These are phyloP conservation scores for Sphaceloma murrayae DNA, from an alignment of 2,329 filamentous ascomycete species.

Conservation along the genomic window DNA sequence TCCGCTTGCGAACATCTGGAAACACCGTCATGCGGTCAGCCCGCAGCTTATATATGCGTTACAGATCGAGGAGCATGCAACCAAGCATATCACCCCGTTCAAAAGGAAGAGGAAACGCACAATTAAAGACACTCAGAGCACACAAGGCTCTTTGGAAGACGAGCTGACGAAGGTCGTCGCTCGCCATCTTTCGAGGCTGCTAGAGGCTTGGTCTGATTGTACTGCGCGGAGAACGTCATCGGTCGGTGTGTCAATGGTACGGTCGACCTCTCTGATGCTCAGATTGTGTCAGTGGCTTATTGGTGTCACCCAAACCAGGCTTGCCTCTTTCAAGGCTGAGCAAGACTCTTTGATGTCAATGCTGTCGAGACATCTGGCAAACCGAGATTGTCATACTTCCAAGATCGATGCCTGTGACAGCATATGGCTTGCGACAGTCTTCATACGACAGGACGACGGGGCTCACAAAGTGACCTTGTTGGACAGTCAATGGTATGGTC, in stretches of 20 bases:
- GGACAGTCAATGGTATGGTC: conserved; percentile 10
- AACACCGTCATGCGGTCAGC: not conserved
- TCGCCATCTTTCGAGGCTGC: not conserved
- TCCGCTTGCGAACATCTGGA: not conserved
- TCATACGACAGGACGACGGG: not conserved
- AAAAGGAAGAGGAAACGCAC: too few relatives aligned
- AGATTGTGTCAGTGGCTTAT: not conserved
- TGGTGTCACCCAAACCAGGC: not conserved
- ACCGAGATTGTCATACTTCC: not conserved
- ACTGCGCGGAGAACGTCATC: too few relatives aligned
- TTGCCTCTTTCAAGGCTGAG: not conserved
- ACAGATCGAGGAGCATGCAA: too few relatives aligned
- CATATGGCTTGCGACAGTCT: not conserved
- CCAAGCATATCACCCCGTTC: too few relatives aligned
- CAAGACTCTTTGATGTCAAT: not conserved
- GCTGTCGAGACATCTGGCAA: not conserved
- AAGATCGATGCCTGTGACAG: not conserved
- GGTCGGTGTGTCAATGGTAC: too few relatives aligned
- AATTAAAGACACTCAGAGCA: too few relatives aligned
- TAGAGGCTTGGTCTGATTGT: not conserved
- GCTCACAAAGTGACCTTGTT: too few relatives aligned
- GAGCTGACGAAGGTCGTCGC: too few relatives aligned
- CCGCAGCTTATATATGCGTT: too few relatives aligned
- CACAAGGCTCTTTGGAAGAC: too few relatives aligned
- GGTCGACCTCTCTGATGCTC: not conserved